Evolutionary conservation across 371 early-diverging fungal species (phyloP), one percentile per base, ranked within the genome.

Genomic region (Haplosporangium sp.): DNA sequence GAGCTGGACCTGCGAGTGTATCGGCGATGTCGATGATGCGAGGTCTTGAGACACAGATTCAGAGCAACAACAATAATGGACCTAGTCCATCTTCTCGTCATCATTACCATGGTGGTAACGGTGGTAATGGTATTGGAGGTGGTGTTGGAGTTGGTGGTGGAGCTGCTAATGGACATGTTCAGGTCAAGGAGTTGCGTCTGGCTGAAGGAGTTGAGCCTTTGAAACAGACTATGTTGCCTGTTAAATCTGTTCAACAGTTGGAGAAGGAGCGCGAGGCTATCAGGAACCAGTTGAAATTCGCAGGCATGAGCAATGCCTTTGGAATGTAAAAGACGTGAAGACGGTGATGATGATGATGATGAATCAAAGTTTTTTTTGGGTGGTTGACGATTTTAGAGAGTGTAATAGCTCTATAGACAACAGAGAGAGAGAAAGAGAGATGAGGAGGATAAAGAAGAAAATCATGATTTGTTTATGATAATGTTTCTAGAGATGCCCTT

Each of bases 221-320:
- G 67, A 77, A 77, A 60, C 78, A 77, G 64, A 77, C 73, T 13
- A 77, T 77, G 78, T 40, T 77, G 20, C 78, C 78, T 0, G 78
- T 77, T 63, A 77, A 73, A 57, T 68, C 78, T n/a, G 78, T 69
- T 2, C 78, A 77, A 50, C 78, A 77, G 63, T 62, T 77, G 11
- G 78, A 72, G 62, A 77, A 77, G 73, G 78, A 77, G 63, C 69
- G 72, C 5, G 73, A 72, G 66, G 78, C 72, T 42, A 69, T 72
- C 38, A 65, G 73, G 2, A 65, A 69, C 62, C 72, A 72, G 45
- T 10, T 68, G 50, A 35, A 61, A 13, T 71, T 60, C 50, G 65
- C 65, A 37, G 63, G 53, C 39, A 71, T 47, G 74, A 74, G 52
- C 48, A 69, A 64, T 37, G 68, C 63, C 7, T 67, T 72, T 62